Percentiles rank a stretch among this genome's conserved stretches.
These are phyloP conservation scores for Phytophthora tentaculata DNA, from an alignment of 352 stramenopile genomes.

Conservation along the genomic window DNA sequence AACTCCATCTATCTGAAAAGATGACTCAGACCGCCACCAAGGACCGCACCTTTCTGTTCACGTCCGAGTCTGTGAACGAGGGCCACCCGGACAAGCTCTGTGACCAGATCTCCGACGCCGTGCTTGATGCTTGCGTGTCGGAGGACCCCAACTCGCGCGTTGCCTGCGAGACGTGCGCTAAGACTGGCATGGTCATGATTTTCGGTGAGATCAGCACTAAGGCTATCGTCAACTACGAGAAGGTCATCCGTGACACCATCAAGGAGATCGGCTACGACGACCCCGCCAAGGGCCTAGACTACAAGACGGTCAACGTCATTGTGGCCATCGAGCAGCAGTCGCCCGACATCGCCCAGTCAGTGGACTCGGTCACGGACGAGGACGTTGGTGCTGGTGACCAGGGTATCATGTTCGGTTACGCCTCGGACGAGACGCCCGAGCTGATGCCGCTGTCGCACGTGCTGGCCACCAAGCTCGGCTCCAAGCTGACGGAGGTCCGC, in stretches of 20 bases:
- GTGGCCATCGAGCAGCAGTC: slow-evolving; percentile 99
- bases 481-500: slow-evolving; percentile 97
- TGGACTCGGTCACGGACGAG: slow-evolving; percentile 96
- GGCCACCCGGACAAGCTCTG: slow-evolving; percentile 99
- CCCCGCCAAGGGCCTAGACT: slow-evolving; percentile 99
- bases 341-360: slow-evolving; percentile 98
- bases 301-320: slow-evolving; percentile 99
- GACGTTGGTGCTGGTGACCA: slow-evolving; percentile 99
- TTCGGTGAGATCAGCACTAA: slow-evolving; percentile 99
- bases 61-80: slow-evolving; percentile 99
- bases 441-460: slow-evolving; percentile 99
- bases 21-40: slow-evolving; percentile 66
- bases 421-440: slow-evolving; percentile 97
- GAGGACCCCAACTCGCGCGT: slow-evolving; percentile 98
- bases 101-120: slow-evolving; percentile 98
- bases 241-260: slow-evolving; percentile 98
- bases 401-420: slow-evolving; percentile 95
- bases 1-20: slow-evolving; percentile 19
- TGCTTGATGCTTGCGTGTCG: slow-evolving; percentile 98
- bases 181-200: slow-evolving; percentile 99
- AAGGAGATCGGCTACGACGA: slow-evolving; percentile 99
- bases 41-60: slow-evolving; percentile 95
- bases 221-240: slow-evolving; percentile 99
- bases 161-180: slow-evolving; percentile 98
- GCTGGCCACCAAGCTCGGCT: slow-evolving; percentile 96